Evolutionary conservation across 306 rosid genomes (phyloP).

Genomic region (Citrullus colocynthis): DNA sequence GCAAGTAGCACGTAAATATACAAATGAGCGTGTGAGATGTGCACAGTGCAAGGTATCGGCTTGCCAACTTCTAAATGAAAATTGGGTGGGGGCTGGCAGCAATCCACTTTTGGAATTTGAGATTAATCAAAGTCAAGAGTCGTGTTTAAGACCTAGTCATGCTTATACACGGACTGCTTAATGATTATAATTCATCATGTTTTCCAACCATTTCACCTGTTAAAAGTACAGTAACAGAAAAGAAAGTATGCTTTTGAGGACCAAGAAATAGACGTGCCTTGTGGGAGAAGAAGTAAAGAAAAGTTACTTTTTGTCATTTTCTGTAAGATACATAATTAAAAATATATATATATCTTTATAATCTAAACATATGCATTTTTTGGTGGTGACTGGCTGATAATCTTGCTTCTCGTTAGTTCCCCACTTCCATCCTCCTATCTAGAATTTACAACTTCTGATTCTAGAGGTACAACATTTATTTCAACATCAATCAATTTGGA

Average conservation of each 20-base stretch:
- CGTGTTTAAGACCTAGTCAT: neutral
- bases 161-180: slow-evolving; percentile 3
- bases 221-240: slow-evolving; percentile 15
- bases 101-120: slow-evolving; percentile 1
- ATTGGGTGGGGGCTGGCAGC: neutral
- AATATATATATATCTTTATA: no score
- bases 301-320: neutral
- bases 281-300: neutral
- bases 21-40: neutral
- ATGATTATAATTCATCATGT: slow-evolving; percentile 65
- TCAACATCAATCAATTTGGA: neutral
- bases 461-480: neutral
- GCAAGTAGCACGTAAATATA: neutral
- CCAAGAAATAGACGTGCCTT: slow-evolving; percentile 3
- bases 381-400: neutral
- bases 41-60: neutral
- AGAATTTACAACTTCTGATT: neutral
- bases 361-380: neutral
- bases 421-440: neutral
- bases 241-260: neutral
- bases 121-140: neutral
- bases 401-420: neutral
- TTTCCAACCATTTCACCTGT: slow-evolving; percentile 30
- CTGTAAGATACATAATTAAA: neutral
- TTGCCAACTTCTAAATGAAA: neutral